Evolutionary conservation across 1,284 basidiomycete genomes (phyloP).

Genomic region (Austroboletus novae-zelandiae): DNA sequence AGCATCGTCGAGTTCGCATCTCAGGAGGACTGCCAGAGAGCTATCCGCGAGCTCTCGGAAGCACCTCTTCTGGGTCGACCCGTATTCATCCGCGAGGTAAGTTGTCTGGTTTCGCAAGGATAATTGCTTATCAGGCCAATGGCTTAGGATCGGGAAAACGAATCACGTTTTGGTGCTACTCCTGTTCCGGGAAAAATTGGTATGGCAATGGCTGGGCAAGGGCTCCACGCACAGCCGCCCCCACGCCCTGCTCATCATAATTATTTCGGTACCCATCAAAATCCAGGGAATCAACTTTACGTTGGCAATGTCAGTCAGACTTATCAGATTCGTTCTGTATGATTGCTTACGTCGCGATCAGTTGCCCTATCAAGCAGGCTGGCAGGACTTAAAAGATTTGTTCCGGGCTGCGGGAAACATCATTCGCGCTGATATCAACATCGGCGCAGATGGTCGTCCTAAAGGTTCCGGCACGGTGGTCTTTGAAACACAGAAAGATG

Average conservation of each 20-base stretch:
- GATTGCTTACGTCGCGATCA: conserved; percentile 33
- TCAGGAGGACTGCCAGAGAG: conserved; percentile 80
- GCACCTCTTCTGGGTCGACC: conserved; percentile 85
- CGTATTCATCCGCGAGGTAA: conserved; percentile 94
- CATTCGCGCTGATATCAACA: conserved; percentile 91
- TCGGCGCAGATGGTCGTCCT: conserved; percentile 86
- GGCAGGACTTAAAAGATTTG: conserved; percentile 98
- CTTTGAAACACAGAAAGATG: conserved; percentile 89
- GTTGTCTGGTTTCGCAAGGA: conserved; percentile 12
- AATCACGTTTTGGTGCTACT: conserved; percentile 90
- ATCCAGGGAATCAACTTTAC: conserved; percentile 87
- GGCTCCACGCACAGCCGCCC: conserved; percentile 69
- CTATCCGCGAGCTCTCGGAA: conserved; percentile 87
- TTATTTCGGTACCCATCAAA: conserved; percentile 55
- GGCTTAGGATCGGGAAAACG: conserved; percentile 88
- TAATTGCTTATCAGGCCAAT: conserved; percentile 1
- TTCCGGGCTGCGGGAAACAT: conserved; percentile 95
- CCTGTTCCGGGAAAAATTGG: conserved; percentile 93
- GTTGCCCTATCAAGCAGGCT: conserved; percentile 93
- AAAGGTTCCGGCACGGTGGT: conserved; percentile 96
- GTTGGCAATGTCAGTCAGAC: conserved; percentile 76
- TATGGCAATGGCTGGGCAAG: conserved; percentile 84
- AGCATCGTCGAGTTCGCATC: conserved; percentile 93
- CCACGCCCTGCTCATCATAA: conserved; percentile 74
- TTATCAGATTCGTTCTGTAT: not conserved